Conservation (phyloP, 352 stramenopile genomes). For the Pythium sukuiense region DNA sequence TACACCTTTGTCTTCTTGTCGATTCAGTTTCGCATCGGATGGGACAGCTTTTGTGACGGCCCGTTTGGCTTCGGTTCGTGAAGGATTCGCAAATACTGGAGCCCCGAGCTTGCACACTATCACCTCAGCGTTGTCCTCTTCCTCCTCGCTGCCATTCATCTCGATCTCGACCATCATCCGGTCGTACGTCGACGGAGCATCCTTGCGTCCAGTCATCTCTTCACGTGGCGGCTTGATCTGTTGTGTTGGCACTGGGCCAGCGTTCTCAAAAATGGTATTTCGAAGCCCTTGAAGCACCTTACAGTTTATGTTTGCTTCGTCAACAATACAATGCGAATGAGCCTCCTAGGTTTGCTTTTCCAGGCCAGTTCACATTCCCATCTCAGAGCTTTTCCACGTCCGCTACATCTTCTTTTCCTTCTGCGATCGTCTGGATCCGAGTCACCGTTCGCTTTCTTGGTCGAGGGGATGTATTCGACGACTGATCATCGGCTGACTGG, state of each 20-base stretch:
- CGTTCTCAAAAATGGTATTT: neutral
- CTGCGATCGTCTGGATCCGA: conserved; percentile 27
- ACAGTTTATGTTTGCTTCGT: too few relatives aligned
- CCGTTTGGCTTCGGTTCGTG: neutral
- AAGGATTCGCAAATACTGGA: neutral
- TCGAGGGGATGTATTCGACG: conserved; percentile 5
- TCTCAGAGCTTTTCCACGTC: conserved; percentile 19
- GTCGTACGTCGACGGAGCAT: conserved; percentile 20
- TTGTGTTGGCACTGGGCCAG: neutral
- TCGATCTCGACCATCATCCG: conserved; percentile 30
- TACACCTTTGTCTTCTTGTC: neutral
- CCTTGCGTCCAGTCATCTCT: conserved; percentile 17
- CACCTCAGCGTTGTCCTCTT: neutral
- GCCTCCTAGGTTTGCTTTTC: too few relatives aligned
- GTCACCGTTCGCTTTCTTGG: conserved; percentile 21
- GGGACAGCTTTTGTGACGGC: neutral
- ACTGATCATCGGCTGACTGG: neutral
- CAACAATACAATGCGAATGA: too few relatives aligned
- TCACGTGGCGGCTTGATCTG: too few relatives aligned
- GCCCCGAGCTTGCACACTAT: neutral
- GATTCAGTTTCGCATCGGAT: neutral
- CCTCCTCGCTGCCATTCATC: conserved; percentile 9
- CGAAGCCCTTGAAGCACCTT: too few relatives aligned
- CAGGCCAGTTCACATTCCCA: neutral
- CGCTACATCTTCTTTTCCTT: conserved; percentile 23